Conservation (phyloP, 2,329 filamentous ascomycete genomes). For the Exophiala bonariae region DNA sequence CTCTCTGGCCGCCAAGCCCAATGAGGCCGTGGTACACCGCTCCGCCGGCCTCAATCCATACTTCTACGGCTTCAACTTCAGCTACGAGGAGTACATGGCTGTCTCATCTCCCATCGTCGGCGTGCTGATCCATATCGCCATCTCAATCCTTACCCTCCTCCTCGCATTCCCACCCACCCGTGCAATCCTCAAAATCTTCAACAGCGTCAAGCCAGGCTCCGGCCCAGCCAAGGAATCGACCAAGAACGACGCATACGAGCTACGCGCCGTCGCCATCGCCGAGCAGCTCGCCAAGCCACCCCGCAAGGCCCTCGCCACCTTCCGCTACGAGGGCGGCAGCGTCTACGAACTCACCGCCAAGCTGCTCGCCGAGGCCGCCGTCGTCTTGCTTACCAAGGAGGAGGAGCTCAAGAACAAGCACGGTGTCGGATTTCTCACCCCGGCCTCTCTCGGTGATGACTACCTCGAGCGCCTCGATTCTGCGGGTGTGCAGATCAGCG, state of each 20-base stretch:
- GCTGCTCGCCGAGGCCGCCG: constrained; percentile 45
- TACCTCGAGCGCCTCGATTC: constrained; percentile 47
- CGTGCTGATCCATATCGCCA: constrained; percentile 48
- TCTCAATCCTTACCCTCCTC: constrained; percentile 47
- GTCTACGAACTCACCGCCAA: constrained; percentile 47
- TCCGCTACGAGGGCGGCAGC: constrained; percentile 41
- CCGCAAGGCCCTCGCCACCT: constrained; percentile 42
- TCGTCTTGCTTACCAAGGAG: constrained; percentile 41
- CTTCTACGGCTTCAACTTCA: constrained; percentile 60
- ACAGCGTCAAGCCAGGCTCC: constrained; percentile 50
- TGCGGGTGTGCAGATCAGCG: constrained; percentile 42
- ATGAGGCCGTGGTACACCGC: constrained; percentile 59
- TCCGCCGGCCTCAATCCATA: constrained; percentile 59
- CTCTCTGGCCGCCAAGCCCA: constrained; percentile 52
- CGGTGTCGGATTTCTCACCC: constrained; percentile 49
- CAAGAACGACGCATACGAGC: constrained; percentile 40
- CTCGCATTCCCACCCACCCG: constrained; percentile 55
- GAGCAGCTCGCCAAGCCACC: constrained; percentile 37
- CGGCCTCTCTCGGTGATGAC: constrained; percentile 48
- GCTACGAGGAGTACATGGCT: constrained; percentile 57
- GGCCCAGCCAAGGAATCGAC: constrained; percentile 49
- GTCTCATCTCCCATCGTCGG: constrained; percentile 52
- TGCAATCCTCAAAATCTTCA: constrained; percentile 47
- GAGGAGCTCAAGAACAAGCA: constrained; percentile 41
- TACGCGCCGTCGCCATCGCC: constrained; percentile 46